Evolutionary conservation across 2,329 filamentous ascomycete species (phyloP), one percentile per base, ranked within the genome.

Genomic region (Cryphonectria carpinicola): DNA sequence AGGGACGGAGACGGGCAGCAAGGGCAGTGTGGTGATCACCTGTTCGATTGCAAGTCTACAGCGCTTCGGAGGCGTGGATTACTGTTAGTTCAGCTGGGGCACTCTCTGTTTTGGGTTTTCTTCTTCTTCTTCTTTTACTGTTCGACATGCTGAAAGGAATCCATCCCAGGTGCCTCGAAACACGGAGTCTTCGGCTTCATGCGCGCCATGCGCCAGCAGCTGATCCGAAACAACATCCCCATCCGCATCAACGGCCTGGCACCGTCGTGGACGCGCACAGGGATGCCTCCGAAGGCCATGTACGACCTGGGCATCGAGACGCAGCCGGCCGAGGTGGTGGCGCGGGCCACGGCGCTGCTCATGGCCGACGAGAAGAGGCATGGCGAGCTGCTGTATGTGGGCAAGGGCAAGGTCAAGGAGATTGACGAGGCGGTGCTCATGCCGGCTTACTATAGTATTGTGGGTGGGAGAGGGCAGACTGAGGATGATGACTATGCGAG

Each of bases 141-240:
- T 54, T 22, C n/a, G n/a, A 54, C n/a, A n/a, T 54, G n/a, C 49
- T 54, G 41, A 43, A 28, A 25, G 4, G 4, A 19, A 13, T 5
- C 2, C 22, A 25, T 25, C 11, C 10, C 49, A 54, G 66, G 78
- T 25, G 78, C 76, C 7, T 74, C 77, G 37, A 81, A 81, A 70
- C 75, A 76, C 54, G 80, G 77, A 25, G 76, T 80, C 19, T 49
- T 80, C 61, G 76, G 78, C 68, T 78, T 81, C 68, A 76, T 79
- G 76, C 78, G 79, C n/a, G 75, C 76, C 17, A 70, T 80, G 10
- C 78, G 76, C 6, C 74, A 72, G 10, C 68, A 74, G 10, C 74
- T 78, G 64, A 71, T 73, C 52, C 72, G 74, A 6, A 67, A 74
- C 46, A 75, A 78, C 19, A 22, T n/a, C 4, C 43, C 43, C 25